Evolutionary conservation across 768 basidiomycete species (phyloP).

Genomic region (Dendrothele bispora): DNA sequence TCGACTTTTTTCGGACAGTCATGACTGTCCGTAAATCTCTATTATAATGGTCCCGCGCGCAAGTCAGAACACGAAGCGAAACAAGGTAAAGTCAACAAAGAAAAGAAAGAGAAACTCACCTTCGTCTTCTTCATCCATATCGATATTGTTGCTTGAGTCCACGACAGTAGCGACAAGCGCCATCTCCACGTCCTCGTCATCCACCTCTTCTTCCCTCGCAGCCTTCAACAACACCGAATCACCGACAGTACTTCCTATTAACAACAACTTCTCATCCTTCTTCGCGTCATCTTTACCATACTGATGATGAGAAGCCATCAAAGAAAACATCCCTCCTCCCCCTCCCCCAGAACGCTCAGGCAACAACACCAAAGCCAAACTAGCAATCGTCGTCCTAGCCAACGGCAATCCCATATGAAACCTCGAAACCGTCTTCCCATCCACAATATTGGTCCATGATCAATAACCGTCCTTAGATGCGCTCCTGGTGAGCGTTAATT

Average conservation of each 20-base stretch:
- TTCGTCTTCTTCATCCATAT: conserved; percentile 80
- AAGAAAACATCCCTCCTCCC: too few relatives aligned
- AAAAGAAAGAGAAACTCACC: conserved; percentile 27
- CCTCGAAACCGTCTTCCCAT: conserved; percentile 72
- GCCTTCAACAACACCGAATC: conserved; percentile 73
- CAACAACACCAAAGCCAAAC: too few relatives aligned
- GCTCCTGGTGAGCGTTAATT: too few relatives aligned
- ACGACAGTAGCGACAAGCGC: conserved; percentile 39
- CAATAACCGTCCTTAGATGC: too few relatives aligned
- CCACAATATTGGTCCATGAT: too few relatives aligned
- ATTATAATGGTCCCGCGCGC: conserved; percentile 1
- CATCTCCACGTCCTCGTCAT: conserved; percentile 43
- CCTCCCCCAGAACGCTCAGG: too few relatives aligned
- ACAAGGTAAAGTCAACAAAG: conserved; percentile 1
- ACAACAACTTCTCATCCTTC: conserved; percentile 56
- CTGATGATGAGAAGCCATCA: too few relatives aligned
- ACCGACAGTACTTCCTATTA: conserved; percentile 82
- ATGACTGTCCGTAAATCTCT: conserved; percentile 8
- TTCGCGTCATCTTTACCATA: too few relatives aligned
- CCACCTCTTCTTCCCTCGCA: conserved; percentile 59
- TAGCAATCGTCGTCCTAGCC: conserved; percentile 67
- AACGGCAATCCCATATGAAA: conserved; percentile 63
- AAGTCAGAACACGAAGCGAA: conserved; percentile 9
- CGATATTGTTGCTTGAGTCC: conserved; percentile 69
- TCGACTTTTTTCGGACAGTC: background rate